Conservation (phyloP, 129 eudicot genomes). For the Helichrysum umbraculigerum region DNA sequence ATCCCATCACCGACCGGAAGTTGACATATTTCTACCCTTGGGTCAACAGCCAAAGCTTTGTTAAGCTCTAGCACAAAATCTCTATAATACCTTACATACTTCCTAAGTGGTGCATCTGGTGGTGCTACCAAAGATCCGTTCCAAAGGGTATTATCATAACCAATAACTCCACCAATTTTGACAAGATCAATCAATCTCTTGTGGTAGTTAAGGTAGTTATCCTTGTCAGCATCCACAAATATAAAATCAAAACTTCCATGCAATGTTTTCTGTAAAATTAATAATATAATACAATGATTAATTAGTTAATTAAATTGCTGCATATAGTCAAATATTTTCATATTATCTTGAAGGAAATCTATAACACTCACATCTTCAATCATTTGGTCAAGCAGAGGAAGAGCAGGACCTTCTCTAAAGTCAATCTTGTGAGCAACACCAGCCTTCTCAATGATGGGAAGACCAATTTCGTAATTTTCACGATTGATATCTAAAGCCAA, state of each 20-base stretch:
- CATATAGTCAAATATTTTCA: too few relatives aligned
- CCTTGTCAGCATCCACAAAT: conserved; percentile 5
- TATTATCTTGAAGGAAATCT: too few relatives aligned
- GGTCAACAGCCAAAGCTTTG: conserved; percentile 3
- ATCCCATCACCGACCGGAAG: conserved; percentile 10
- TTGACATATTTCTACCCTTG: not conserved
- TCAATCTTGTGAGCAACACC: conserved; percentile 41
- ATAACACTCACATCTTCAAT: conserved; percentile 20
- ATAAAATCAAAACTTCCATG: conserved; percentile 10
- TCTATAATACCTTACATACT: conserved; percentile 7
- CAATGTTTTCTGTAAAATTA: not conserved
- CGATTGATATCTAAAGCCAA: conserved; percentile 35
- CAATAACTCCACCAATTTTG: conserved; percentile 10
- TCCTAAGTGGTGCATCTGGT: conserved; percentile 9
- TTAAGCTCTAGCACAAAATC: conserved; percentile 5
- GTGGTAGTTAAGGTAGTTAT: conserved; percentile 11
- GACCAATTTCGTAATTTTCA: conserved; percentile 34
- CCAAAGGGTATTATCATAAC: conserved; percentile 6
- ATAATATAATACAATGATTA: too few relatives aligned
- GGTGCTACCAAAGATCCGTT: conserved; percentile 10
- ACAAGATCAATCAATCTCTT: conserved; percentile 2
- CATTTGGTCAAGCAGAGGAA: conserved; percentile 38
- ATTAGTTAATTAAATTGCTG: too few relatives aligned
- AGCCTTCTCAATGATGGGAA: conserved; percentile 38
- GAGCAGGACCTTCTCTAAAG: conserved; percentile 40